These are phyloP conservation scores for Zymoseptoria pseudotritici DNA, from an alignment of 2,329 filamentous ascomycete genomes.

Conservation along the genomic window DNA sequence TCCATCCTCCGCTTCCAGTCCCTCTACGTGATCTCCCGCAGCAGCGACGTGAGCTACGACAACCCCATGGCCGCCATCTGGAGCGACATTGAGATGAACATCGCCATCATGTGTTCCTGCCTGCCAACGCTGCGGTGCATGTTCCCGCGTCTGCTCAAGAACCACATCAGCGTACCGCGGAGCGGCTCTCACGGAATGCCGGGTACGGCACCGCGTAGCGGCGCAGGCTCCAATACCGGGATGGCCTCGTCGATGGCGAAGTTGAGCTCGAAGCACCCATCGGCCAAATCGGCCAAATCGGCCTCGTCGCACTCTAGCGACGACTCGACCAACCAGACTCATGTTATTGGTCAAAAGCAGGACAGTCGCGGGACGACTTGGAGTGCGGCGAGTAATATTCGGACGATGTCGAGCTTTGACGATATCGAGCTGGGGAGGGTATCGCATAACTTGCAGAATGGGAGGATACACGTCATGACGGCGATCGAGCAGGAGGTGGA, in stretches of 20 bases:
- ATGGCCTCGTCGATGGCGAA: background rate
- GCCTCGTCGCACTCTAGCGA: background rate
- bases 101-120: constrained; percentile 31
- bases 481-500: constrained; percentile 16
- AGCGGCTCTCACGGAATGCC: background rate
- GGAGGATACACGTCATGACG: constrained; percentile 13
- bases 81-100: constrained; percentile 31
- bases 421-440: constrained; percentile 8
- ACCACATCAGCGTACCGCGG: background rate
- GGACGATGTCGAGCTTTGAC: constrained; percentile 6
- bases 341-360: background rate
- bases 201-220: background rate
- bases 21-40: constrained; percentile 20
- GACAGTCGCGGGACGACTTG: background rate
- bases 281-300: background rate
- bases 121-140: constrained; percentile 32
- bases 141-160: constrained; percentile 29
- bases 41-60: constrained; percentile 24
- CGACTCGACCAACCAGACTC: background rate
- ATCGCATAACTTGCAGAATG: constrained; percentile 3
- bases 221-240: background rate
- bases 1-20: constrained; percentile 28
- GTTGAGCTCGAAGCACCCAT: background rate
- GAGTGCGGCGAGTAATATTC: constrained; percentile 4
- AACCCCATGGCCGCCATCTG: constrained; percentile 30